These are phyloP conservation scores for Brettanomyces anomalus DNA, from an alignment of 805 yeast genomes.

Conservation along the genomic window DNA sequence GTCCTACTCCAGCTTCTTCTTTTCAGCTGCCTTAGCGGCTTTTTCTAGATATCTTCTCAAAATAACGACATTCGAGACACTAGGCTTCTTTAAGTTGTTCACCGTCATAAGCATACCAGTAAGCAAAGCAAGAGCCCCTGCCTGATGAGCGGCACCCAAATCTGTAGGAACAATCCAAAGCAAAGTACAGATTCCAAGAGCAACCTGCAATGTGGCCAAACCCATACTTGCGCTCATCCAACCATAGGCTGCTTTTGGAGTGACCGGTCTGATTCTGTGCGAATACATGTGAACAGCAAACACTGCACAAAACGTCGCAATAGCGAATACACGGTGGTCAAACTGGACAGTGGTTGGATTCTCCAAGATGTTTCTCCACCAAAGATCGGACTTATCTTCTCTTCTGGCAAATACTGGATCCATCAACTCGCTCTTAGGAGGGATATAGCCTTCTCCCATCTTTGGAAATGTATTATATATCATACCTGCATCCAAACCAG, in stretches of 20 bases:
- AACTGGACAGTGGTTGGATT: constrained; percentile 95
- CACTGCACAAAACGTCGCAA: constrained; percentile 65
- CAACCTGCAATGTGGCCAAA: constrained; percentile 70
- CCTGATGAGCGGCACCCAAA: constrained; percentile 92
- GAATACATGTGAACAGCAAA: constrained; percentile 66
- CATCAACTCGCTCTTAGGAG: constrained; percentile 70
- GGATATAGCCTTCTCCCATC: constrained; percentile 83
- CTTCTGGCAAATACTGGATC: constrained; percentile 63
- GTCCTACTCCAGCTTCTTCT: constrained; percentile 1
- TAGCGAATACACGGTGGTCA: constrained; percentile 80
- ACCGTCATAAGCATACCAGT: constrained; percentile 66
- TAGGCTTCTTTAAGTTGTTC: constrained; percentile 50
- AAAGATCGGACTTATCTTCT: constrained; percentile 58
- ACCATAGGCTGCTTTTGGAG: constrained; percentile 49
- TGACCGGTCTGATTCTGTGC: constrained; percentile 39
- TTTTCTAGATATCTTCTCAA: constrained; percentile 20
- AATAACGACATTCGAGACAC: constrained; percentile 21
- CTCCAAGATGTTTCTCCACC: constrained; percentile 91
- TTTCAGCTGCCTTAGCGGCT: constrained; percentile 6
- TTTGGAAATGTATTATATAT: constrained; percentile 94
- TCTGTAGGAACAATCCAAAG: constrained; percentile 87
- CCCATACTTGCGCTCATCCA: constrained; percentile 71
- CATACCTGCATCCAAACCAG: constrained; percentile 96
- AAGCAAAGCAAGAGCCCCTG: constrained; percentile 85
- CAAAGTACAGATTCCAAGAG: constrained; percentile 80